These are phyloP conservation scores for Nakazawaea ambrosiae DNA, from an alignment of 805 yeast species.

Conservation along the genomic window DNA sequence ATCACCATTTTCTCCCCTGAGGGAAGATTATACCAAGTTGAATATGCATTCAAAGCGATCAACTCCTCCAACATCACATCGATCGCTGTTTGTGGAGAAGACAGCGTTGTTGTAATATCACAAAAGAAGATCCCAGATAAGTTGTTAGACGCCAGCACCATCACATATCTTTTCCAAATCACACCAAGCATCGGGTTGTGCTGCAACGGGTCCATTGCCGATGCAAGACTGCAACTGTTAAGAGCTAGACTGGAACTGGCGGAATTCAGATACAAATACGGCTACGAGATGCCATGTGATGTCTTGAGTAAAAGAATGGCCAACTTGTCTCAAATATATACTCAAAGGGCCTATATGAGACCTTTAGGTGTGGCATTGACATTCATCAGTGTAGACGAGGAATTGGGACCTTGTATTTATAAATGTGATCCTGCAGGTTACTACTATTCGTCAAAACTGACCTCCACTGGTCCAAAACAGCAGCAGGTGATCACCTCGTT, in stretches of 20 bases:
- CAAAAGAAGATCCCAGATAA: conserved; percentile 97
- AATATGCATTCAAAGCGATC: conserved; percentile 96
- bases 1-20: conserved; percentile 98
- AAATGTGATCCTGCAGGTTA: conserved; percentile 98
- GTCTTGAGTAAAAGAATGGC: conserved; percentile 93
- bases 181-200: conserved; percentile 81
- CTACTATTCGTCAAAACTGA: conserved; percentile 83
- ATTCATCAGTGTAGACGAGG: conserved; percentile 83
- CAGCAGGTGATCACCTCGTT: conserved; percentile 88
- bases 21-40: conserved; percentile 95
- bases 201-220: conserved; percentile 94
- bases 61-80: conserved; percentile 89
- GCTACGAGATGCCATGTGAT: conserved; percentile 95
- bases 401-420: conserved; percentile 79
- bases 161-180: conserved; percentile 78
- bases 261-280: conserved; percentile 89
- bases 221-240: conserved; percentile 82
- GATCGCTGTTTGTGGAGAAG: conserved; percentile 79
- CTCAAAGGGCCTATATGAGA: conserved; percentile 98
- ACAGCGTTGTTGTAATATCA: conserved; percentile 79
- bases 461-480: conserved; percentile 95
- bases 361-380: conserved; percentile 94
- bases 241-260: conserved; percentile 96
- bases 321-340: conserved; percentile 87
- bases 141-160: conserved; percentile 80